Evolutionary conservation across 2,329 filamentous ascomycete species (phyloP).

Genomic region (Pseudogymnoascus sp.): DNA sequence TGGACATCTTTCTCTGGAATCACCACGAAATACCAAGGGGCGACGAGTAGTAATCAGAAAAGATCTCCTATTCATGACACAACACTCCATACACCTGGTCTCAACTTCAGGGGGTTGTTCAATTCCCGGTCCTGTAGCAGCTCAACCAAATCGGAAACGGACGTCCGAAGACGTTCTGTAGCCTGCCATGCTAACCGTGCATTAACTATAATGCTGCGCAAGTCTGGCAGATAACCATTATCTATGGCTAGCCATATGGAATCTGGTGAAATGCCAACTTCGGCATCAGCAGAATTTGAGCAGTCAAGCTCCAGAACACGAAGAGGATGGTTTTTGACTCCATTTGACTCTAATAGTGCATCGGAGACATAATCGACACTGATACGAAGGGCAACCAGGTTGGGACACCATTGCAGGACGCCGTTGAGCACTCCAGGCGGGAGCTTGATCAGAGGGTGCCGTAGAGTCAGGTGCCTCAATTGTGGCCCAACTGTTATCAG

Average conservation of each 20-base stretch:
- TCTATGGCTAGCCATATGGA: conserved; percentile 26
- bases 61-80: conserved; percentile 5
- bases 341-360: conserved; percentile 19
- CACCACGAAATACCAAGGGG: neutral
- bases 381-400: conserved; percentile 24
- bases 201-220: conserved; percentile 28
- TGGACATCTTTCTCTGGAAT: neutral
- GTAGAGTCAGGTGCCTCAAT: conserved; percentile 27
- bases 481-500: conserved; percentile 22
- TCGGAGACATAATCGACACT: conserved; percentile 28
- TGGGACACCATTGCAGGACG: conserved; percentile 22
- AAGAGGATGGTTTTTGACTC: conserved; percentile 20
- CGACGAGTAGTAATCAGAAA: neutral
- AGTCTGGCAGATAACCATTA: conserved; percentile 20
- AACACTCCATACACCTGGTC: conserved; percentile 21
- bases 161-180: conserved; percentile 18
- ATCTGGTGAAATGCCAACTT: conserved; percentile 21
- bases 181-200: conserved; percentile 27
- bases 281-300: conserved; percentile 21
- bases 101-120: conserved; percentile 23
- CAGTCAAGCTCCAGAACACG: conserved; percentile 29
- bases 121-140: conserved; percentile 25
- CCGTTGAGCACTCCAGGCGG: conserved; percentile 20
- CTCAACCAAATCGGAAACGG: conserved; percentile 24
- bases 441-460: conserved; percentile 28